Conservation (phyloP, 192 early-diverging fungal genomes). For the Geranomyces variabilis region DNA sequence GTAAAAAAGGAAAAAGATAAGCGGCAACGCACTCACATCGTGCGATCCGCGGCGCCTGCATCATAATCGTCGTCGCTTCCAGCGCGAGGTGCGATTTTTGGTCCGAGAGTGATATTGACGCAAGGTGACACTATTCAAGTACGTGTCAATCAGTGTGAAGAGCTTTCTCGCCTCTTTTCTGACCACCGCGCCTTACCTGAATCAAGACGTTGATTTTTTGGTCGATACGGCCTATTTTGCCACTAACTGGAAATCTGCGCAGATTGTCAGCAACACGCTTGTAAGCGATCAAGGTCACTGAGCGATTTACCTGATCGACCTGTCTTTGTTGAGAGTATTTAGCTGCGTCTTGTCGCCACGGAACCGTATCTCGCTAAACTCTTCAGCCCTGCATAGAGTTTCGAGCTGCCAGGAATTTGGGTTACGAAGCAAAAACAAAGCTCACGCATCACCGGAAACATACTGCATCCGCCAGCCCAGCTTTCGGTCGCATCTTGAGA, state of each 20-base stretch:
- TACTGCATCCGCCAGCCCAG: slow-evolving; percentile 9
- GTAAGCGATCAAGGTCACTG: not conserved
- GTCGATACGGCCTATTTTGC: slow-evolving; percentile 34
- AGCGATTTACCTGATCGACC: slow-evolving; percentile 27
- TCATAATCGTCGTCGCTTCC: slow-evolving; percentile 29
- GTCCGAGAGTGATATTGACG: slow-evolving; percentile 39
- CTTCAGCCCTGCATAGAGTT: slow-evolving; percentile 46
- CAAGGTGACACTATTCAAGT: slow-evolving; percentile 39
- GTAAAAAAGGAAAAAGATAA: not conserved
- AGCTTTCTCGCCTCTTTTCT: not conserved
- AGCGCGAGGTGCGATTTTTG: slow-evolving; percentile 15
- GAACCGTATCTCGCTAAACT: slow-evolving; percentile 51
- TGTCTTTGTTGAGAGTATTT: slow-evolving; percentile 48
- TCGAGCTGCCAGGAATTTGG: slow-evolving; percentile 45
- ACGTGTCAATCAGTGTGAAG: not conserved
- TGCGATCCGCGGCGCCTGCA: slow-evolving; percentile 37
- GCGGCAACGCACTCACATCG: slow-evolving; percentile 32
- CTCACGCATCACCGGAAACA: not conserved
- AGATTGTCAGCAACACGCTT: too few relatives aligned
- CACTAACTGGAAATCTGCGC: slow-evolving; percentile 42
- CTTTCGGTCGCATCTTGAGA: slow-evolving; percentile 16
- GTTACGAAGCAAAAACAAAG: too few relatives aligned
- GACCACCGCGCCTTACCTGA: slow-evolving; percentile 41
- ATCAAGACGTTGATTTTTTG: slow-evolving; percentile 58
- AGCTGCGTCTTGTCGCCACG: slow-evolving; percentile 49